Evolutionary conservation across 2,329 filamentous ascomycete species (phyloP).

Genomic region (Fusarium ramigenum): DNA sequence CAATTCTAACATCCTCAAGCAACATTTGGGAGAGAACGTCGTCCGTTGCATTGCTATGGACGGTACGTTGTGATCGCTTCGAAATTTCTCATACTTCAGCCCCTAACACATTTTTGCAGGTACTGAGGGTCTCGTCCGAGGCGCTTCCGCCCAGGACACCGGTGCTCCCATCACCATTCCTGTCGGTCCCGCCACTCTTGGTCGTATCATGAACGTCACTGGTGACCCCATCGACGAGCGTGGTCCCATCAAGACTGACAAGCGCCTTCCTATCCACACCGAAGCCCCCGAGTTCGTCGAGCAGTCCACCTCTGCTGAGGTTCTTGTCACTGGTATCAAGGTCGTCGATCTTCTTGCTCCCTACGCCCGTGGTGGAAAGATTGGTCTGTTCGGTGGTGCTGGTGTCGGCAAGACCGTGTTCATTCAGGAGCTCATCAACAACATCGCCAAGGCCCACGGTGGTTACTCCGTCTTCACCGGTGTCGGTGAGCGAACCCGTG

Average conservation of each 20-base stretch:
- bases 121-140: conserved; percentile 99
- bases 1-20: conserved; percentile 66
- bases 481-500: conserved; percentile 99
- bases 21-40: conserved; percentile 99
- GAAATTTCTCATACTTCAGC: conserved; percentile 29
- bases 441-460: conserved; percentile 99
- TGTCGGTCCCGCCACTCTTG: conserved; percentile 91
- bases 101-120: conserved; percentile 59
- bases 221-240: conserved; percentile 99
- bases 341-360: conserved; percentile 98
- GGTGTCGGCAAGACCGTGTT: conserved; percentile 99
- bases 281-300: conserved; percentile 92
- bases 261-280: conserved; percentile 90
- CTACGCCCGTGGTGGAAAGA: conserved; percentile 99
- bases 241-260: conserved; percentile 94
- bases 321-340: conserved; percentile 99
- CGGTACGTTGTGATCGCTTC: conserved; percentile 67
- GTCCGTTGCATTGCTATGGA: conserved; percentile 99
- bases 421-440: conserved; percentile 99
- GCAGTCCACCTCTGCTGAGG: conserved; percentile 95
- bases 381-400: conserved; percentile 99
- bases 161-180: conserved; percentile 96
- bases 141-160: conserved; percentile 84
- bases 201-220: conserved; percentile 99
- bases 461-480: conserved; percentile 99